Base-by-base conservation (phyloP, 768 basidiomycete species). In the Russula compacta region DNA sequence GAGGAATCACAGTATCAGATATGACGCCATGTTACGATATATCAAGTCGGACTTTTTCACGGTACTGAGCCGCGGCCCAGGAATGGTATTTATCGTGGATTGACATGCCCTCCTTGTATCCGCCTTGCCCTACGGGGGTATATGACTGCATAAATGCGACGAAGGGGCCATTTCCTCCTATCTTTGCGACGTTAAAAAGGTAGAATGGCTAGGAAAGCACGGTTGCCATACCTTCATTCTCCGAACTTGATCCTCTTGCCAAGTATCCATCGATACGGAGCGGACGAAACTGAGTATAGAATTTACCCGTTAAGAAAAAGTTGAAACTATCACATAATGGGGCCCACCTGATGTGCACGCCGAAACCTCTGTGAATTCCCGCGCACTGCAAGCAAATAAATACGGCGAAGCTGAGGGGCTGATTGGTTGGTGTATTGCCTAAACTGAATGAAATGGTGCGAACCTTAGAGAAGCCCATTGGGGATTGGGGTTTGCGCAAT, bases 221-320 rank as follows among this genome's bases (percentile, higher is more conserved):
- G 49, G 44, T 46, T 52, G 43, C 50, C 51, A 54, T 52, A 93
- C 92, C 84, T 89, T 86, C 93, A 99, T 98, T 65, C 90, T 81
- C 68, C 72, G 85, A 65, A 92, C 76, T 73, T 97, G 93, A 61
- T 95, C 92, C 40, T 85, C 82, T 66, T 89, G 86, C 92, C 94
- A 97, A 66, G 92, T 89, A 74, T 97, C 95, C 95, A 97, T 98
- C 56, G 93, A 93, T 65, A 94, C 83, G 44, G 90, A 92, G 71
- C 94, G 81, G 58, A 95, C 91, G 73, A 94, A 95, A 72, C 89
- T 91, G 73, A 4, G 47, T 2, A 47, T 36, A 42, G 57, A 15
- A 48, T 48, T 64, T 38, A 64, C 59, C 67, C 67, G 54, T 67
- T 57, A 53, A 64, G 29, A 57, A 50, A 19, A 12, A 46, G 3